Percentiles rank a stretch among this genome's conserved stretches.
Conservation (phyloP, 2,329 filamentous ascomycete species). For the Cephalotrichum gorgonifer region DNA sequence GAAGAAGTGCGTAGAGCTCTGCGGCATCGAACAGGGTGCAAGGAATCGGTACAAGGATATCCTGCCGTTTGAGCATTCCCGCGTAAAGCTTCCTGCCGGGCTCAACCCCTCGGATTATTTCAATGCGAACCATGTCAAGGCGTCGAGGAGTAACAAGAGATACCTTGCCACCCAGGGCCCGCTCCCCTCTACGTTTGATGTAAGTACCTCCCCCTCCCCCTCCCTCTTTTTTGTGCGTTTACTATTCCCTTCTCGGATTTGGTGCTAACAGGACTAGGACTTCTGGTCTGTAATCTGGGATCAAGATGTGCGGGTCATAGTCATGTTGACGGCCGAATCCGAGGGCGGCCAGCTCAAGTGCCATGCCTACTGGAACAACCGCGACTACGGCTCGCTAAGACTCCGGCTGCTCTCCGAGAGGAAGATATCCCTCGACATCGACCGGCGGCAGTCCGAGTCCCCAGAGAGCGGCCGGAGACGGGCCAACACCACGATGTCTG, state of each 20-base stretch:
- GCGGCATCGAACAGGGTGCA: slow-evolving; percentile 83
- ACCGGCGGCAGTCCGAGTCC: slow-evolving; percentile 14
- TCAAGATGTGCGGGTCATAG: slow-evolving; percentile 85
- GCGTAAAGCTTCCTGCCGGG: slow-evolving; percentile 59
- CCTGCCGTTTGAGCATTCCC: slow-evolving; percentile 86
- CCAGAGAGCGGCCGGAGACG: slow-evolving; percentile 35
- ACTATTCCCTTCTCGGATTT: too few relatives aligned
- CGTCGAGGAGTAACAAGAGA: slow-evolving; percentile 72
- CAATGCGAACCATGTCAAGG: slow-evolving; percentile 81
- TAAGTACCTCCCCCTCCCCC: slow-evolving; percentile 40
- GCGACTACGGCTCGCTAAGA: slow-evolving; percentile 66
- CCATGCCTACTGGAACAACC: slow-evolving; percentile 81
- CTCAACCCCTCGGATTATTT: slow-evolving; percentile 79
- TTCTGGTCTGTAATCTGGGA: slow-evolving; percentile 99
- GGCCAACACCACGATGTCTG: slow-evolving; percentile 41
- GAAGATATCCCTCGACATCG: slow-evolving; percentile 66
- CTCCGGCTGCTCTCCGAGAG: slow-evolving; percentile 73
- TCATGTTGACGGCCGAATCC: slow-evolving; percentile 91
- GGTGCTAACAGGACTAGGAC: slow-evolving; percentile 45
- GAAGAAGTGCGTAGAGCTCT: slow-evolving; percentile 54
- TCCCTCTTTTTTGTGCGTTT: too few relatives aligned
- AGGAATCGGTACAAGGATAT: slow-evolving; percentile 99
- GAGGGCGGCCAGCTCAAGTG: slow-evolving; percentile 93
- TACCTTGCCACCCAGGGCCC: slow-evolving; percentile 97
- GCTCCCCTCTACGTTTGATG: slow-evolving; percentile 81